Conservation (phyloP, 2,329 filamentous ascomycete genomes). For the Cladosporium sp. region DNA sequence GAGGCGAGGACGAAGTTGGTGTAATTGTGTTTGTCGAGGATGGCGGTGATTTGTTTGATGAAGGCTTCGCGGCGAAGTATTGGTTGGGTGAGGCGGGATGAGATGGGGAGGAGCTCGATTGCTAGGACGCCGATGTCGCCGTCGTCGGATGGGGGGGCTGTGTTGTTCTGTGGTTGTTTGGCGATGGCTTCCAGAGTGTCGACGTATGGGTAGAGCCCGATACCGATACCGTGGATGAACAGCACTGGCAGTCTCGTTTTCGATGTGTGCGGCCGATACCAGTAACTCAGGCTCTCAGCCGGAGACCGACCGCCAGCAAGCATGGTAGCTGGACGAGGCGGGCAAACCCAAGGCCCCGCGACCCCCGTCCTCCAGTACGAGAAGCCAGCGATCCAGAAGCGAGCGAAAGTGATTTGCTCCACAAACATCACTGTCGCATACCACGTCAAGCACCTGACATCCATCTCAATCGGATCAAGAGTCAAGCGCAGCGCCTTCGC, state of each 20-base stretch:
- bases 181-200: conserved; percentile 54
- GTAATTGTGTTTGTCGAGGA: conserved; percentile 57
- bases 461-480: conserved; percentile 53
- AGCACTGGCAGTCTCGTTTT: conserved; percentile 56
- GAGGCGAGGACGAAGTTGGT: conserved; percentile 56
- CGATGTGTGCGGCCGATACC: conserved; percentile 61
- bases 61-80: conserved; percentile 53
- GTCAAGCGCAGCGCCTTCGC: conserved; percentile 60
- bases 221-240: conserved; percentile 68
- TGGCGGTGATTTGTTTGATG: conserved; percentile 51
- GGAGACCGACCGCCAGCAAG: conserved; percentile 46
- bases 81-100: conserved; percentile 56
- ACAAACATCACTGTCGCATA: conserved; percentile 55
- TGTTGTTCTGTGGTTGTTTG: conserved; percentile 32
- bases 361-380: conserved; percentile 20
- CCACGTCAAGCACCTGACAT: conserved; percentile 57
- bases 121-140: conserved; percentile 59
- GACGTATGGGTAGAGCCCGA: conserved; percentile 62
- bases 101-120: conserved; percentile 63
- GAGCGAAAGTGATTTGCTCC: conserved; percentile 33
- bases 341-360: conserved; percentile 49
- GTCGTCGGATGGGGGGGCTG: conserved; percentile 28
- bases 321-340: conserved; percentile 52
- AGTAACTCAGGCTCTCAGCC: conserved; percentile 56
- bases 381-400: conserved; percentile 23